phyloP scores from a whole-genome alignment of 208 protist species.

The Wallacemonas collosoma region DNA sequence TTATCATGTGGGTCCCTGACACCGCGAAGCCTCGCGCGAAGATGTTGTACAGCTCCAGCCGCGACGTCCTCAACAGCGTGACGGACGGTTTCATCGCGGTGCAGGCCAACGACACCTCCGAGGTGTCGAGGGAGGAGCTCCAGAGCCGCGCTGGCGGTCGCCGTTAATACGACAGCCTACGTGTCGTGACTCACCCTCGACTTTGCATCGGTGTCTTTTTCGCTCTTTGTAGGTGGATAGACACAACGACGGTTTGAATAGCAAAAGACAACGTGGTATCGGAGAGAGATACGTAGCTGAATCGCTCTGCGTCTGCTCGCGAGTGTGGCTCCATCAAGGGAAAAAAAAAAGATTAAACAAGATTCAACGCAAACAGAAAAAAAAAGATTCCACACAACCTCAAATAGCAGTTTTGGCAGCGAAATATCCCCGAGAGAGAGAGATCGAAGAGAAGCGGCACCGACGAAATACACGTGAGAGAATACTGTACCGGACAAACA shows the following conservation, averaged over 20 bases:
- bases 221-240: not conserved
- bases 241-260: no score
- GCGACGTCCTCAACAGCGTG: slow-evolving; percentile 69
- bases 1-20: slow-evolving; percentile 90
- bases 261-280: no score
- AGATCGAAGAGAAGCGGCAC: slow-evolving; percentile 11
- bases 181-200: no score
- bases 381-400: slow-evolving; percentile 6
- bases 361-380: slow-evolving; percentile 3
- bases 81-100: slow-evolving; percentile 86
- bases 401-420: not conserved
- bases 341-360: slow-evolving; percentile 21
- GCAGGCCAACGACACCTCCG: slow-evolving; percentile 83
- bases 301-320: no score
- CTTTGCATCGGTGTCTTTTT: not conserved
- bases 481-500: slow-evolving; percentile 10
- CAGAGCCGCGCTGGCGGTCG: slow-evolving; percentile 32
- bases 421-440: not conserved
- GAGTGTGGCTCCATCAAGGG: not conserved
- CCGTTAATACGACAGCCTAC: slow-evolving; percentile 3
- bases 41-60: slow-evolving; percentile 90
- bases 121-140: slow-evolving; percentile 62
- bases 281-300: no score
- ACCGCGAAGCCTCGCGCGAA: slow-evolving; percentile 72
- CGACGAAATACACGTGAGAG: not conserved